phyloP scores from a whole-genome alignment of 2,329 filamentous ascomycete genomes.

The Fusarium drepaniforme region DNA sequence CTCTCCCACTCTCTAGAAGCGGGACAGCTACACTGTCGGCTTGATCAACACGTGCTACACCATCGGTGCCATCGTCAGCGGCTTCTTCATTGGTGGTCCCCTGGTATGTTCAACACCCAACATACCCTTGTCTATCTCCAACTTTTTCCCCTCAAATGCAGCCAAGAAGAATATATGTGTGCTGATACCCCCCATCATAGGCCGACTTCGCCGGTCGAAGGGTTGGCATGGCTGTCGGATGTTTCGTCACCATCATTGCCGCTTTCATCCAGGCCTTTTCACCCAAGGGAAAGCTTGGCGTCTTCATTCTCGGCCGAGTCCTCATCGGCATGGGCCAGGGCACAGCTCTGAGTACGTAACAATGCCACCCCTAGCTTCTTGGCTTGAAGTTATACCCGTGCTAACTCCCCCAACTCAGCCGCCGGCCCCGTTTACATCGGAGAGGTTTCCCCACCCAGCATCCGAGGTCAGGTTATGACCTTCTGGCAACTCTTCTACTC shows the following conservation, averaged over 20 bases:
- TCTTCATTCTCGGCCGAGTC: conserved; percentile 77
- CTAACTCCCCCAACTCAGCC: conserved; percentile 52
- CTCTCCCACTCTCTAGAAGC: conserved; percentile 42
- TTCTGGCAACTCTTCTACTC: conserved; percentile 77
- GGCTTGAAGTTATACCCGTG: background rate
- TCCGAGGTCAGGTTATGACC: conserved; percentile 75
- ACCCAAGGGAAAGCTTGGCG: conserved; percentile 69
- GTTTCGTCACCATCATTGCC: conserved; percentile 73
- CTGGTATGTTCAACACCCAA: conserved; percentile 50
- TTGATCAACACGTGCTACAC: conserved; percentile 77
- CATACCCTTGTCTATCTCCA: background rate
- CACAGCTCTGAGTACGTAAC: conserved; percentile 65
- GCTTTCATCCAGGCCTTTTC: conserved; percentile 78
- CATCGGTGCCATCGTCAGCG: conserved; percentile 76
- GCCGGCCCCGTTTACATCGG: conserved; percentile 79
- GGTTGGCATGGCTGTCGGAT: conserved; percentile 74
- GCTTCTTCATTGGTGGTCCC: conserved; percentile 77
- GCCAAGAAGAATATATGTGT: background rate
- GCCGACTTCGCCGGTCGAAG: conserved; percentile 73
- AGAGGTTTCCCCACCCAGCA: conserved; percentile 73
- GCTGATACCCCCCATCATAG: conserved; percentile 37
- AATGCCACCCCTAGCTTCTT: background rate
- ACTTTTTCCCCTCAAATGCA: background rate
- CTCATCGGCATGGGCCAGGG: conserved; percentile 79
- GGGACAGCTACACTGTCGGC: conserved; percentile 59